These are phyloP conservation scores for Claviceps purpurea DNA, from an alignment of 2,329 filamentous ascomycete genomes.

Conservation along the genomic window DNA sequence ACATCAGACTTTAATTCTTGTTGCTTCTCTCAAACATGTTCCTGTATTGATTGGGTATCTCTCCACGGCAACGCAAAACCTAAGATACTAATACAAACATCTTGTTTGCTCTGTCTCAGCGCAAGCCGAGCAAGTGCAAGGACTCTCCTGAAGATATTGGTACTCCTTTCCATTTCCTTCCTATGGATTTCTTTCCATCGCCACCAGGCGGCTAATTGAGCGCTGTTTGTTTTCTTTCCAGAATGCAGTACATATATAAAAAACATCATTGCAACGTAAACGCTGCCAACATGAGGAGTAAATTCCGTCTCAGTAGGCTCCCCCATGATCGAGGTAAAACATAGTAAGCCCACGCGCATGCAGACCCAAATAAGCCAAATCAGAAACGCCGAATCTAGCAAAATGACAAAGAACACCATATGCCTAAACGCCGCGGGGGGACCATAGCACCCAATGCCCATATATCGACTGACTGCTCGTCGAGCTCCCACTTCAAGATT, in stretches of 20 bases:
- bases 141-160: not conserved
- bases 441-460: too few relatives aligned
- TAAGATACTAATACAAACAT: constrained; percentile 9
- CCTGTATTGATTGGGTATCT: constrained; percentile 9
- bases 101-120: not conserved
- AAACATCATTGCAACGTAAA: too few relatives aligned
- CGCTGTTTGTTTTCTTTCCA: not conserved
- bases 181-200: not conserved
- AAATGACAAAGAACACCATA: not conserved
- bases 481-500: too few relatives aligned
- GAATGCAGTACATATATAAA: not conserved
- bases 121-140: not conserved
- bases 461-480: too few relatives aligned
- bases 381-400: not conserved
- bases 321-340: not conserved
- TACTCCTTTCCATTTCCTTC: not conserved
- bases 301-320: not conserved
- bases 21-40: not conserved
- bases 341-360: not conserved
- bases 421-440: not conserved
- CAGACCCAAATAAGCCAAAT: not conserved
- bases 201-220: not conserved
- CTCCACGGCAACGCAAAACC: constrained; percentile 6
- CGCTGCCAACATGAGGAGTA: not conserved
- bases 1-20: not conserved